phyloP scores from a whole-genome alignment of 305 asterid genomes.

The Fraxinus velutina region DNA sequence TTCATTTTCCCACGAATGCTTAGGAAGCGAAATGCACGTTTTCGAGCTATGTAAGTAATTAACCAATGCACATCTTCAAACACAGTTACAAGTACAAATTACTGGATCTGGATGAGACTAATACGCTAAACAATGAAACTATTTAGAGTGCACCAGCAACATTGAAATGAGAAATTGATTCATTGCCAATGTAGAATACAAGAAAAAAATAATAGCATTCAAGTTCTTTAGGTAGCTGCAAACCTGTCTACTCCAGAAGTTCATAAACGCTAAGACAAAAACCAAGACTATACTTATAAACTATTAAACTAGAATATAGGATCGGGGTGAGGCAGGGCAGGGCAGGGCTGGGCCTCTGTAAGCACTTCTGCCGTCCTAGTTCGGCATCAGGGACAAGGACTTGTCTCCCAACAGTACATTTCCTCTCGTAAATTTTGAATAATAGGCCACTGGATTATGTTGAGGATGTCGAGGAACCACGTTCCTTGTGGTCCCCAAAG shows the following conservation, averaged over 20 bases:
- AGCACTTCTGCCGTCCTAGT: not conserved
- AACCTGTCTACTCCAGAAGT: not conserved
- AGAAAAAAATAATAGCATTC: not conserved
- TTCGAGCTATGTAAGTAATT: not conserved
- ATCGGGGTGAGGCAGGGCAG: no score
- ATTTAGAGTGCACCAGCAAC: not conserved
- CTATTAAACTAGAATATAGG: not conserved
- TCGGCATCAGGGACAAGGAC: not conserved
- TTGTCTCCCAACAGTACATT: not conserved
- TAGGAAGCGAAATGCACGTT: not conserved
- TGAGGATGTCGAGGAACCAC: slow-evolving; percentile 23
- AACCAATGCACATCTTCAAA: not conserved
- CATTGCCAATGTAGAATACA: not conserved
- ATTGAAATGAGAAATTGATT: not conserved
- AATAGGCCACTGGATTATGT: not conserved
- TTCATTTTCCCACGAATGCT: not conserved
- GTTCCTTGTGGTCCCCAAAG: slow-evolving; percentile 74
- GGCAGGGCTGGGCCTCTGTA: no score
- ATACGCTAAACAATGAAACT: not conserved
- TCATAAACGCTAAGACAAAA: not conserved
- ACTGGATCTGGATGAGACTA: not conserved
- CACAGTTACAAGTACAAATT: not conserved
- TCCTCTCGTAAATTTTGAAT: not conserved
- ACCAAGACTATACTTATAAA: not conserved
- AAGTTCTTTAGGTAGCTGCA: not conserved